phyloP scores from a whole-genome alignment of 495 filamentous ascomycete genomes.

The Hypoxylon fuscum region DNA sequence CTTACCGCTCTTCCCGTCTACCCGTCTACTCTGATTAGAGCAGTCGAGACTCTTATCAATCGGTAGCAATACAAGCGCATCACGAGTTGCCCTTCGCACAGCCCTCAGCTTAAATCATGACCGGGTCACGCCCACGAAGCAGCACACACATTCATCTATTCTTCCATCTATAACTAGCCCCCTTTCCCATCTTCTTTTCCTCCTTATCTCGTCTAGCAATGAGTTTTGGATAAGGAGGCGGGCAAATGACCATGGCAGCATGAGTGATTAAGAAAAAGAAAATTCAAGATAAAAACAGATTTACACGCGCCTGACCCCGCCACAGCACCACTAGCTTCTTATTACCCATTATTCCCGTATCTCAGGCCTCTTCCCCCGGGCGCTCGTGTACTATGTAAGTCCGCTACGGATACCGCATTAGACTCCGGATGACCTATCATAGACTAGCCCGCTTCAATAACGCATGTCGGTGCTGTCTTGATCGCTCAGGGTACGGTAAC shows the following conservation, averaged over 20 bases:
- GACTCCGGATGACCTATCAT: slow-evolving; percentile 17
- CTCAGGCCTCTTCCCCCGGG: neutral
- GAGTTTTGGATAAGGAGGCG: neutral
- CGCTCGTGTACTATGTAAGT: slow-evolving; percentile 16
- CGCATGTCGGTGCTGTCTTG: slow-evolving; percentile 1
- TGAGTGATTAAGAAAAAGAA: neutral
- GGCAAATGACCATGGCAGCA: neutral
- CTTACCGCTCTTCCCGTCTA: slow-evolving; percentile 23
- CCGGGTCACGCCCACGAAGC: slow-evolving; percentile 18
- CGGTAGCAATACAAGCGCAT: slow-evolving; percentile 15
- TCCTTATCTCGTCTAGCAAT: slow-evolving; percentile 1
- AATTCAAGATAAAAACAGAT: neutral
- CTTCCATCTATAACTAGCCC: neutral
- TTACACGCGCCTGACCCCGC: neutral
- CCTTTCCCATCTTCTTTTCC: neutral
- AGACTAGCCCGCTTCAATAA: slow-evolving; percentile 10
- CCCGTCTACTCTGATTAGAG: neutral
- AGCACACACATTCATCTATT: slow-evolving; percentile 10
- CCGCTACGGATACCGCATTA: slow-evolving; percentile 8
- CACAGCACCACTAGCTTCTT: neutral
- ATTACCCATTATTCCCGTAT: slow-evolving; percentile 11
- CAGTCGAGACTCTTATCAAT: slow-evolving; percentile 21
- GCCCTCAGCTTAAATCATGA: neutral
- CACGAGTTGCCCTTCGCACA: slow-evolving; percentile 19
- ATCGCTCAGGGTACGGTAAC: slow-evolving; percentile 5